Conservation (phyloP, 257 asterid genomes). For the Solanum infundibuliforme region DNA sequence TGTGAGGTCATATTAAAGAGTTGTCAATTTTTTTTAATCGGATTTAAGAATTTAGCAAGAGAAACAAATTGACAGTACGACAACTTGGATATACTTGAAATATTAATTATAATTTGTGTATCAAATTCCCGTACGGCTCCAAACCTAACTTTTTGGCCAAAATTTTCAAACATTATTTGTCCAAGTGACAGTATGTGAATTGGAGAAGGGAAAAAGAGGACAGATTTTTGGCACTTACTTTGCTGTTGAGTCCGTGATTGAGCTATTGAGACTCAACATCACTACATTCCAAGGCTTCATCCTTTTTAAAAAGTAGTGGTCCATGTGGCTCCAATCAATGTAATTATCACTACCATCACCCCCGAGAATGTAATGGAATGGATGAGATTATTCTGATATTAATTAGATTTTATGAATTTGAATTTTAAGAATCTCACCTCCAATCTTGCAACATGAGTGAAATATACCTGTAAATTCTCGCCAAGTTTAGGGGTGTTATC, state of each 20-base stretch:
- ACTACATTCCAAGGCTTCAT: not conserved
- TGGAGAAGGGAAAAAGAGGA: not conserved
- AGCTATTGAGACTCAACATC: not conserved
- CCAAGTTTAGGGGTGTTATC: not conserved
- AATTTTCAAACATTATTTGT: not conserved
- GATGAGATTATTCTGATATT: not conserved
- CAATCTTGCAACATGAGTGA: not conserved
- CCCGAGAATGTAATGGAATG: not conserved
- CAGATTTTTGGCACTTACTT: not conserved
- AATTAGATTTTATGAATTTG: not conserved
- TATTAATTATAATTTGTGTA: not conserved
- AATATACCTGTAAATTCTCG: no score
- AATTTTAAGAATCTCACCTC: not conserved
- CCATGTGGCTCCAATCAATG: not conserved
- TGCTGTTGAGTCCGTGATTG: not conserved
- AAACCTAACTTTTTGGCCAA: not conserved
- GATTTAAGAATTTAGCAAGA: rapidly evolving
- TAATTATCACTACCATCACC: not conserved
- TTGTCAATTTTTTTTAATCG: not conserved
- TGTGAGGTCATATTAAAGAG: not conserved
- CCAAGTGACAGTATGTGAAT: not conserved
- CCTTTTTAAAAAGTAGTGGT: not conserved
- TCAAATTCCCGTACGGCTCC: not conserved
- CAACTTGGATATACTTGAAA: not conserved
- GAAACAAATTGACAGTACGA: no score